Conservation (phyloP, 768 basidiomycete genomes). For the Chalciporus pseudorubinellus region DNA sequence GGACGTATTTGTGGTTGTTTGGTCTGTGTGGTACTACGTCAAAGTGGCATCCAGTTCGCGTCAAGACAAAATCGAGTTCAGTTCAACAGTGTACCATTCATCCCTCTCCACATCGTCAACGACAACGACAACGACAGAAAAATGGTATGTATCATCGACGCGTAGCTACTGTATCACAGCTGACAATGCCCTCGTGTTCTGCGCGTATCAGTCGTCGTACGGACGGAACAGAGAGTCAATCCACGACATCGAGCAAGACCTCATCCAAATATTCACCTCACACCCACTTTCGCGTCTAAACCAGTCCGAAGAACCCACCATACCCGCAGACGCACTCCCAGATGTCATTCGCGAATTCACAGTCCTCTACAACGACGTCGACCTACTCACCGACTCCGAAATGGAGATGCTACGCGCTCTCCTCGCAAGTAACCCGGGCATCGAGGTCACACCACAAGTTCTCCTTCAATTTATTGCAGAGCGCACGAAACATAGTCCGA, state of each 20-base stretch:
- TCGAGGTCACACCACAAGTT: constrained; percentile 67
- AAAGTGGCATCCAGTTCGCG: neutral
- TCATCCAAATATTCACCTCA: constrained; percentile 62
- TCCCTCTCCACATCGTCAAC: neutral
- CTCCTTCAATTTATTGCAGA: constrained; percentile 64
- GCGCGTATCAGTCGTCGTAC: constrained; percentile 31
- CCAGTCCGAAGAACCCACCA: constrained; percentile 57
- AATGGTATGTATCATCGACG: constrained; percentile 24
- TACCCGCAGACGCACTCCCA: constrained; percentile 69
- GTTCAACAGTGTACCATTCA: constrained; percentile 9
- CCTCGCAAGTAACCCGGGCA: constrained; percentile 55
- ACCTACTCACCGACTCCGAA: constrained; percentile 67
- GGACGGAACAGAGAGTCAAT: constrained; percentile 72
- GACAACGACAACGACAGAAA: constrained; percentile 11
- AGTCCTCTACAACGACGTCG: constrained; percentile 53
- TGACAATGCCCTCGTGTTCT: neutral
- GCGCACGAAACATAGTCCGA: constrained; percentile 44
- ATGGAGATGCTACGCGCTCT: constrained; percentile 56
- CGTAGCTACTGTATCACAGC: constrained; percentile 1
- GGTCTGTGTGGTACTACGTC: neutral
- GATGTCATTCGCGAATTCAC: constrained; percentile 68
- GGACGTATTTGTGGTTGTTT: neutral
- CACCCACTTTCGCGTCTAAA: constrained; percentile 61
- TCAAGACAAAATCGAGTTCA: neutral
- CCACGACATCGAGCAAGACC: constrained; percentile 65